Base-by-base conservation (phyloP, 2,329 filamentous ascomycete genomes). In the Bipolaris cookei region DNA sequence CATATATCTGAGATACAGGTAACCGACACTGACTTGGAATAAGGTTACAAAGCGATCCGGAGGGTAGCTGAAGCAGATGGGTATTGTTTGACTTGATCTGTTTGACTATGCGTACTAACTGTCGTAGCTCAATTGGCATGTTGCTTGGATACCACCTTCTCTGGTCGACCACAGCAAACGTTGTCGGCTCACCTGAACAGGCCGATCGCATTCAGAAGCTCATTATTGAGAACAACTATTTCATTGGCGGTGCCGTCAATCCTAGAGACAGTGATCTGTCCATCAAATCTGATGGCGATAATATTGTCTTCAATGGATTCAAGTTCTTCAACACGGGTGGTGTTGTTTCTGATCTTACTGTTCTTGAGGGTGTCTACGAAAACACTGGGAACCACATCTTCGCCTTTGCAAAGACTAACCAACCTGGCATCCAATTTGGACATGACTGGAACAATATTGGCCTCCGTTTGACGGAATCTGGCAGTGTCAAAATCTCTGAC, bases 251-350 rank as follows among this genome's bases (percentile, higher is more conserved):
- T 21, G 73, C 87, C 0, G 87, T 89, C 18, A 89, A 89, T 61
- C 86, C 86, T 0, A 82, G 87, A 3, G 86, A 89, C 67, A 84
- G 77, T 37, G 86, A 89, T 63, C 73, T 88, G 7, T 82, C 79
- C 28, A 86, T 88, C 58, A 84, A 78, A 0, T 72, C 78, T 1
- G 79, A 85, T 1, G 84, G 83, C 1, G 82, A 86, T 3, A 75
- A 81, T 2, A 70, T 89, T 13, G 69, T 86, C 2, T 89, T 87
- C 71, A 83, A 84, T 56, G 86, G 87, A 1, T 81, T 80, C 72
- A 90, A 90, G 71, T 80, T 84, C 73, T 89, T 89, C 78, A 89
- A 87, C 67, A 90, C 87, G 0, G 87, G 87, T 0, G 87, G 86
- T 23, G 86, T 88, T 0, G 79, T 90, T 2, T 88, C 86, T 0